Evolutionary conservation across 208 protist genomes (phyloP).

Genomic region (Sergeia podlipaevii): DNA sequence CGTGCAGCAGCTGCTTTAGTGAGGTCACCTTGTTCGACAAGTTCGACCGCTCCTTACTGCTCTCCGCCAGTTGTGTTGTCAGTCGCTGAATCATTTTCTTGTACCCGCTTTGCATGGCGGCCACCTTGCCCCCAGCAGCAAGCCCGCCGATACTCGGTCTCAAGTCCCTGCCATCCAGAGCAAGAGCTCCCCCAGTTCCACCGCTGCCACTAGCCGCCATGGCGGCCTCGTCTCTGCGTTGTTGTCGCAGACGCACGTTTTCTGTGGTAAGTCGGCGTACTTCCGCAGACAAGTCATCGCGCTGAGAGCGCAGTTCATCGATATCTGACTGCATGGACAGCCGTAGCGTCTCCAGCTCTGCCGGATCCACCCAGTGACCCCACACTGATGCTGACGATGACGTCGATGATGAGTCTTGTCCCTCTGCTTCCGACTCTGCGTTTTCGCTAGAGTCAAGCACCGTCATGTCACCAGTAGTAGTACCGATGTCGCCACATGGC

Average conservation of each 20-base stretch:
- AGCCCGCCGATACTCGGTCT: slow-evolving; percentile 9
- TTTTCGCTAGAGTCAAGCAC: slow-evolving; percentile 47
- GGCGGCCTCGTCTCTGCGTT: slow-evolving; percentile 7
- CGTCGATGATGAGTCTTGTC: no score
- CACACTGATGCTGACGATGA: no score
- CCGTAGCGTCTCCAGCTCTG: slow-evolving; percentile 68
- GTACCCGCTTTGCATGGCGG: slow-evolving; percentile 34
- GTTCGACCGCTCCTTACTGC: slow-evolving; percentile 27
- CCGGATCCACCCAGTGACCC: slow-evolving; percentile 55
- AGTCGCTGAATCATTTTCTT: slow-evolving; percentile 56
- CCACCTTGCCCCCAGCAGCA: slow-evolving; percentile 8
- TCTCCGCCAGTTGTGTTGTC: slow-evolving; percentile 51
- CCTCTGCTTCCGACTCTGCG: no score
- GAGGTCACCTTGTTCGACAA: slow-evolving; percentile 33
- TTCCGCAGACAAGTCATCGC: slow-evolving; percentile 41
- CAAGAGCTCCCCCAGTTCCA: background rate
- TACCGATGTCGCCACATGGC: background rate
- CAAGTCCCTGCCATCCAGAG: background rate
- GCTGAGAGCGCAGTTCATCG: slow-evolving; percentile 54
- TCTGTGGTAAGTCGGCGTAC: slow-evolving; percentile 27
- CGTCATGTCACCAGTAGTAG: slow-evolving; percentile 24
- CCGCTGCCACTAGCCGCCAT: slow-evolving; percentile 7
- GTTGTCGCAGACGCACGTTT: slow-evolving; percentile 14
- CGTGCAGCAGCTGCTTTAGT: slow-evolving; percentile 21
- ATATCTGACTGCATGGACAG: slow-evolving; percentile 75